Evolutionary conservation across 2,329 filamentous ascomycete species (phyloP), one percentile per base, ranked within the genome.

Genomic region (Emmonsia crescens): DNA sequence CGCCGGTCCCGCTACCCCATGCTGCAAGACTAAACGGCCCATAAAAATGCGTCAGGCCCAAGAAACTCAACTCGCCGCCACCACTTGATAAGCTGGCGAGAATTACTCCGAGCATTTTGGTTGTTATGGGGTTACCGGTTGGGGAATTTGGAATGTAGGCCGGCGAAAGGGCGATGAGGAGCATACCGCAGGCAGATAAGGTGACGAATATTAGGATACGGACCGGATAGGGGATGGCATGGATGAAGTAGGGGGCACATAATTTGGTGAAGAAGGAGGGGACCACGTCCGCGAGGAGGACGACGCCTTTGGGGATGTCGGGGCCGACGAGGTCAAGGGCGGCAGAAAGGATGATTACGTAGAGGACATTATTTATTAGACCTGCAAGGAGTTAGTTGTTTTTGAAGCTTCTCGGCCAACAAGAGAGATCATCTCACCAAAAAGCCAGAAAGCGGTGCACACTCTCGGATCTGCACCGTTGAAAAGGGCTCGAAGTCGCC

Each of bases 311-410:
- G 57, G 94, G 94, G 1, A 96, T 82, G 66, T 80, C 74, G 38
- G 89, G 87, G 42, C 93, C 93, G 68, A 97, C 94, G 64, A 99
- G 89, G 71, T 99, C 94, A 69, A 96, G 89, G 3, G 94, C 94
- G 42, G 94, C 89, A 36, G 91, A 95, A 70, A 99, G 88, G 72
- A 97, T 94, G 74, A 97, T 89, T 61, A 97, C 93, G 76, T 96
- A 97, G 77, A 96, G 88, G 68, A 97, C 90, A 78, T 97, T 97
- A 77, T 99, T 97, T 73, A 97, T 94, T 21, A 94, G 79, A 59
- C 90, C 90, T 93, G 70, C 29, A 31, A 24, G 57, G 55, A 27
- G 29, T 36, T 33, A n/a, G 27, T 8, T 33, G 49, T 4, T 10
- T 48, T 33, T 52, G 19, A 33, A 33, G 29, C 14, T 21, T 59